These are phyloP conservation scores for Rubia peregrina DNA, from an alignment of 305 asterid genomes.

Conservation along the genomic window DNA sequence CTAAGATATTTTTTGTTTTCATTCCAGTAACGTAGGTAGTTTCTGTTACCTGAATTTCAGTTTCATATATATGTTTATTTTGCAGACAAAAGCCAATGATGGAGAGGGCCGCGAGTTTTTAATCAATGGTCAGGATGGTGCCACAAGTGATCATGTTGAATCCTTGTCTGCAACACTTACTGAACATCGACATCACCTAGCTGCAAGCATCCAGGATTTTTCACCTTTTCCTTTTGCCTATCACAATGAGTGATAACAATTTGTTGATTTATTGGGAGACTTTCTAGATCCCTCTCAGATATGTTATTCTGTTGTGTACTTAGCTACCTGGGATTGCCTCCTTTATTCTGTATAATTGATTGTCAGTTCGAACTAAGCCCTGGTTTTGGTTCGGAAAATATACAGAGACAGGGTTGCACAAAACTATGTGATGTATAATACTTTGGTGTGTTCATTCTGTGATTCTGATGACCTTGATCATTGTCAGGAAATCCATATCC, in stretches of 20 bases:
- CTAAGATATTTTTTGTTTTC: background rate
- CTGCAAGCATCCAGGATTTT: conserved; percentile 80
- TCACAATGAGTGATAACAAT: background rate
- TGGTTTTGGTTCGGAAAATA: conserved; percentile 45
- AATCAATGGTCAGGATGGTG: conserved; percentile 58
- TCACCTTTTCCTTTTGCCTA: background rate
- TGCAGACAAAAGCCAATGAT: conserved; percentile 87
- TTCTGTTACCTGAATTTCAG: background rate
- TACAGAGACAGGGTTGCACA: conserved; percentile 29
- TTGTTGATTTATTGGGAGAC: background rate
- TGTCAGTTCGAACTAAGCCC: conserved; percentile 14
- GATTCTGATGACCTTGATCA: conserved; percentile 31
- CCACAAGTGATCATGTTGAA: conserved; percentile 78
- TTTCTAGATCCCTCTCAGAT: background rate
- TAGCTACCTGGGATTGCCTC: background rate
- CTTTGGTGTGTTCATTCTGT: conserved; percentile 42
- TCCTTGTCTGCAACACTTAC: conserved; percentile 82
- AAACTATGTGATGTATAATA: conserved; percentile 33
- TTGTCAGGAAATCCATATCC: conserved; percentile 48
- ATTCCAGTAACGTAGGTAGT: background rate
- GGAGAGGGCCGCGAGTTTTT: conserved; percentile 97
- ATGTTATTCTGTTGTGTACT: conserved; percentile 3
- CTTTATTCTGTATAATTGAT: too few relatives aligned
- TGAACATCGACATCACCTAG: conserved; percentile 90
- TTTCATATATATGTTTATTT: conserved; percentile 2